A percentile compares a stretch with the other conserved stretches of the same genome.
Conservation (phyloP, 2,329 filamentous ascomycete genomes). For the Fusarium palustre region DNA sequence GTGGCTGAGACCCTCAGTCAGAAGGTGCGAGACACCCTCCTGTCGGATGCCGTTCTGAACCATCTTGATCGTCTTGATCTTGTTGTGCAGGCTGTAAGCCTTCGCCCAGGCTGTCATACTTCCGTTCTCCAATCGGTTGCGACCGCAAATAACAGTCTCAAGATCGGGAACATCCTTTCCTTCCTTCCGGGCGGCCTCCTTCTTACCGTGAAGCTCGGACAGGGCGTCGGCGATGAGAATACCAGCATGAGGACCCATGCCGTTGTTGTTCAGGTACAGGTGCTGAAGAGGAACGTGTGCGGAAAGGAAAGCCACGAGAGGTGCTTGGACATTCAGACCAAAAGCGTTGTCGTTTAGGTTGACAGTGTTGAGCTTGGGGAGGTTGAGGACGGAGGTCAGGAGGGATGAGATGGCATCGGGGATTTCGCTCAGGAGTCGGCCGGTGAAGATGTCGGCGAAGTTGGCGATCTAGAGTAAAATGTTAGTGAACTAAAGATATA, state of each 20-base stretch:
- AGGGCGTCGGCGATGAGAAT: conserved; percentile 90
- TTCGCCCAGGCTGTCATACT: conserved; percentile 97
- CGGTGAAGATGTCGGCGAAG: conserved; percentile 97
- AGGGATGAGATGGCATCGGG: conserved; percentile 88
- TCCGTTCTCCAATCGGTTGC: conserved; percentile 94
- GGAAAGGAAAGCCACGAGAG: conserved; percentile 90
- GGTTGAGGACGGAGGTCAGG: conserved; percentile 85
- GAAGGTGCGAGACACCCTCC: conserved; percentile 86
- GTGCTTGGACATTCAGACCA: conserved; percentile 92
- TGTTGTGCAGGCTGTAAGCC: conserved; percentile 83
- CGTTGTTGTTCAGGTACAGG: conserved; percentile 98
- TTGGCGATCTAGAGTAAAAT: conserved; percentile 74
- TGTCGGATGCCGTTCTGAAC: conserved; percentile 97
- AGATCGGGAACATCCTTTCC: conserved; percentile 82
- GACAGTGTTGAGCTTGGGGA: conserved; percentile 87
- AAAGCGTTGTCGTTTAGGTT: conserved; percentile 99
- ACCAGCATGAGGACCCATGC: conserved; percentile 90
- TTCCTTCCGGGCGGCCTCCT: conserved; percentile 78
- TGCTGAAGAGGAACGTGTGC: conserved; percentile 91
- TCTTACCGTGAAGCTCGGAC: conserved; percentile 83
- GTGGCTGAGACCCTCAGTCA: conserved; percentile 81
- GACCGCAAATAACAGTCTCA: conserved; percentile 96
- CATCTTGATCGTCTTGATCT: conserved; percentile 92
- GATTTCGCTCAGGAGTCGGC: conserved; percentile 91
- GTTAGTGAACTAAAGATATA: conserved; percentile 5